Evolutionary conservation across 2,329 filamentous ascomycete species (phyloP).

Genomic region (Penicillium sp.): DNA sequence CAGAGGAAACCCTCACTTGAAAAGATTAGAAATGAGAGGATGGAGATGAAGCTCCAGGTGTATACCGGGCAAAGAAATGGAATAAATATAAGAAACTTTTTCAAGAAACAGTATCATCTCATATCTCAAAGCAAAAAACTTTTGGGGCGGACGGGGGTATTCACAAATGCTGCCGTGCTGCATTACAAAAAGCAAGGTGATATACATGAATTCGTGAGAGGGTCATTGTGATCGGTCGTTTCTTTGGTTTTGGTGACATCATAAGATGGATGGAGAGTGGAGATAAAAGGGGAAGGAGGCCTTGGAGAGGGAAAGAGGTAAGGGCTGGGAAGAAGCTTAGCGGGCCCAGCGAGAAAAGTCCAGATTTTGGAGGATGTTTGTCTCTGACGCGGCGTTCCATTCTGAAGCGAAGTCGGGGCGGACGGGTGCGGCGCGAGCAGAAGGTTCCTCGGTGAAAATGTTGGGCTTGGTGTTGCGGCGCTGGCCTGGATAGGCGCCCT

Average conservation of each 20-base stretch:
- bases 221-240: conserved; percentile 10
- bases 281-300: not conserved
- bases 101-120: too few relatives aligned
- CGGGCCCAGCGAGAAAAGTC: conserved; percentile 43
- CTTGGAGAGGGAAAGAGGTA: not conserved
- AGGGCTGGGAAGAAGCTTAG: conserved; percentile 14
- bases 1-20: too few relatives aligned
- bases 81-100: not conserved
- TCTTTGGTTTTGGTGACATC: conserved; percentile 3
- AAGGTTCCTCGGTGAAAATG: conserved; percentile 34
- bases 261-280: not conserved
- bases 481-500: conserved; percentile 32
- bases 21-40: too few relatives aligned
- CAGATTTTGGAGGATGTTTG: conserved; percentile 36
- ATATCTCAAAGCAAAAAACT: conserved; percentile 16
- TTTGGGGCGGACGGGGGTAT: conserved; percentile 25
- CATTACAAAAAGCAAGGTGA: conserved; percentile 20
- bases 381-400: conserved; percentile 35
- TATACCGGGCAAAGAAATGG: not conserved
- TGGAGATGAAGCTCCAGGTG: too few relatives aligned
- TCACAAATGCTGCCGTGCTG: conserved; percentile 24
- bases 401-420: conserved; percentile 35
- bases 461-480: conserved; percentile 37
- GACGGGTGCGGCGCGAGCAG: conserved; percentile 27
- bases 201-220: conserved; percentile 23